A percentile compares a stretch with the other conserved stretches of the same genome.
phyloP scores from a whole-genome alignment of 768 basidiomycete species.

The Amanita pseudoporphyria region DNA sequence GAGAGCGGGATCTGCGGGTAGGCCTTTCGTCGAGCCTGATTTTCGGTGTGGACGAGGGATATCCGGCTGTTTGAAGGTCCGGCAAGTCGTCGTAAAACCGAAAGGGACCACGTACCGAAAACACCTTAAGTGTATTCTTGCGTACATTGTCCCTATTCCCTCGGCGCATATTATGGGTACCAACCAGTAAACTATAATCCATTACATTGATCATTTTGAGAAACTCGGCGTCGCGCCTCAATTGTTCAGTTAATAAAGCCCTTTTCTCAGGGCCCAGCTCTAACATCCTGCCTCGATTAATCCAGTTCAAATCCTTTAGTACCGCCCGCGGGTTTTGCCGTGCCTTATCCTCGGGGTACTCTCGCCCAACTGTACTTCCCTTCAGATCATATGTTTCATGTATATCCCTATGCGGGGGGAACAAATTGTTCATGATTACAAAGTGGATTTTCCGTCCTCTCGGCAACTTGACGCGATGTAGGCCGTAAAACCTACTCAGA shows the following conservation, averaged over 20 bases:
- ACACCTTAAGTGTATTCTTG: conserved; percentile 84
- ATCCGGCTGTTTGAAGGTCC: conserved; percentile 42
- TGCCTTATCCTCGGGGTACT: conserved; percentile 78
- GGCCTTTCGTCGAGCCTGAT: conserved; percentile 57
- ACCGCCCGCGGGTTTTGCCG: conserved; percentile 80
- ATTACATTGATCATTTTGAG: conserved; percentile 79
- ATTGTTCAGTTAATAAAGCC: conserved; percentile 83
- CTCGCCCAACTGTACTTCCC: conserved; percentile 83
- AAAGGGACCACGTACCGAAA: conserved; percentile 53
- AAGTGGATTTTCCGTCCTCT: conserved; percentile 95
- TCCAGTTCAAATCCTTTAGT: conserved; percentile 96
- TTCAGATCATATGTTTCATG: conserved; percentile 98
- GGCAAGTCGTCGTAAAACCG: background rate
- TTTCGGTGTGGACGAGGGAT: conserved; percentile 51
- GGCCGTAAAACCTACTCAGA: conserved; percentile 89
- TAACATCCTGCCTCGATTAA: conserved; percentile 63
- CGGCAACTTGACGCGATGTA: conserved; percentile 96
- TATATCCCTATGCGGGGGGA: conserved; percentile 93
- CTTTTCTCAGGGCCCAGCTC: conserved; percentile 96
- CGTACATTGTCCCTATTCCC: conserved; percentile 91
- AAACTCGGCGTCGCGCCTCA: conserved; percentile 80
- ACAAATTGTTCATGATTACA: conserved; percentile 99
- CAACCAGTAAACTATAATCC: conserved; percentile 94
- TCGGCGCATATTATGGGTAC: conserved; percentile 84
- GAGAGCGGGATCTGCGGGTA: conserved; percentile 39